phyloP scores from a whole-genome alignment of 176 grass and related monocot species.

The Rhipidocladum racemiflorum region DNA sequence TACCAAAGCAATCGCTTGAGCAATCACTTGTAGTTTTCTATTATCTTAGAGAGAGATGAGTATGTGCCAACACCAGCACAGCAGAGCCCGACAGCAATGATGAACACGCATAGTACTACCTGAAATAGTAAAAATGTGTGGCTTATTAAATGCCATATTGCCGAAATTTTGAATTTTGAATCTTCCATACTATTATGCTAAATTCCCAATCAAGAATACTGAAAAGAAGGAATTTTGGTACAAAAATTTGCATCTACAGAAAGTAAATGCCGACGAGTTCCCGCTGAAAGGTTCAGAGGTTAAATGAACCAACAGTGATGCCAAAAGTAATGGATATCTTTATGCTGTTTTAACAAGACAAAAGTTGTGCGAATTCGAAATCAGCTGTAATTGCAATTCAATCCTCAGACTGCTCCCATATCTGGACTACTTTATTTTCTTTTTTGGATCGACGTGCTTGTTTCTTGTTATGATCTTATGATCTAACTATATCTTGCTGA shows the following conservation, averaged over 20 bases:
- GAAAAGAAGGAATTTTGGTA: not conserved
- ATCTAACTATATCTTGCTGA: no score
- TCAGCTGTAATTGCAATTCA: no score
- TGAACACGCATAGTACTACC: conserved; percentile 43
- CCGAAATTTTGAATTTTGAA: not conserved
- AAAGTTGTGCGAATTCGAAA: no score
- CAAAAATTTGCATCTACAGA: not conserved
- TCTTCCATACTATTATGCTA: not conserved
- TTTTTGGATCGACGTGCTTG: no score
- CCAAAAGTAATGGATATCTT: not conserved
- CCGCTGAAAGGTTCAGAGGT: not conserved
- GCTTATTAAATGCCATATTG: not conserved
- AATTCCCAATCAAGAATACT: not conserved
- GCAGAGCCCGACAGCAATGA: conserved; percentile 43
- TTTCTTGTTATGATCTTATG: no score
- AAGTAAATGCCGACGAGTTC: not conserved
- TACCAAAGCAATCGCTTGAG: not conserved
- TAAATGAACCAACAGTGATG: not conserved
- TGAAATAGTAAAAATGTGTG: conserved; percentile 1
- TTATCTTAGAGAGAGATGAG: conserved; percentile 57
- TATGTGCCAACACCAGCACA: conserved; percentile 54
- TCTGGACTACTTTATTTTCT: no score
- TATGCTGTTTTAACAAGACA: no score
- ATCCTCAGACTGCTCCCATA: no score
- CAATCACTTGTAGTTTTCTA: conserved; percentile 37